Conservation (phyloP, 2,329 filamentous ascomycete species). For the Verticillium longisporum region DNA sequence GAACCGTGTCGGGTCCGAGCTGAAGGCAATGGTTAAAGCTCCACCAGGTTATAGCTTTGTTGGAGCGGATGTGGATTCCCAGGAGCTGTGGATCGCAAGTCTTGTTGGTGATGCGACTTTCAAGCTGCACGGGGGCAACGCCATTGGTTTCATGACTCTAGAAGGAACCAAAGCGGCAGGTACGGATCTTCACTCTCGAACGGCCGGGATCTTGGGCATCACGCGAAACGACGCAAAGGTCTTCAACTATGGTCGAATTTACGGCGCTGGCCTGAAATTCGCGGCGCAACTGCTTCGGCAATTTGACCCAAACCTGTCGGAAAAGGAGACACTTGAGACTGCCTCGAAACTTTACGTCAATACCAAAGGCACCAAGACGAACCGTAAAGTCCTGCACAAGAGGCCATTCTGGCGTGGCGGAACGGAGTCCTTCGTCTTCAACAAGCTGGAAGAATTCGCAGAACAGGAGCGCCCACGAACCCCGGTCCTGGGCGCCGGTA, state of each 20-base stretch:
- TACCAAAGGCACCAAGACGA: slow-evolving; percentile 87
- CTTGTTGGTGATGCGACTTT: slow-evolving; percentile 92
- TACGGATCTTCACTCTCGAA: slow-evolving; percentile 91
- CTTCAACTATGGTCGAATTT: slow-evolving; percentile 98
- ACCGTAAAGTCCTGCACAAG: slow-evolving; percentile 62
- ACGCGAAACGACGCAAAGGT: slow-evolving; percentile 93
- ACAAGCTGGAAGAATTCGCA: slow-evolving; percentile 95
- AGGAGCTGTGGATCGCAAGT: slow-evolving; percentile 97
- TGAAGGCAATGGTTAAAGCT: slow-evolving; percentile 94
- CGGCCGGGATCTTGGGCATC: slow-evolving; percentile 85
- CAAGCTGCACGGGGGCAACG: slow-evolving; percentile 90
- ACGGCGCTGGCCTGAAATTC: slow-evolving; percentile 94
- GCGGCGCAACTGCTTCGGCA: slow-evolving; percentile 83
- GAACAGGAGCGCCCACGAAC: slow-evolving; percentile 88
- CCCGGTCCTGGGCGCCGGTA: slow-evolving; percentile 87
- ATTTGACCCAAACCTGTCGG: slow-evolving; percentile 81
- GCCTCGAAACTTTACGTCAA: slow-evolving; percentile 77
- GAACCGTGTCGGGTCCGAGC: slow-evolving; percentile 90
- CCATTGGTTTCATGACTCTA: slow-evolving; percentile 97
- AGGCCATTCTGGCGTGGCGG: slow-evolving; percentile 89
- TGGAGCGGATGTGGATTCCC: slow-evolving; percentile 92
- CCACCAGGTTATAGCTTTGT: slow-evolving; percentile 90
- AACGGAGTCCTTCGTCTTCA: slow-evolving; percentile 97
- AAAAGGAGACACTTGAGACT: slow-evolving; percentile 67
- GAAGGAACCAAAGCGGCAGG: slow-evolving; percentile 92